Conservation (phyloP, 208 protist species). For the Trypanosoma avium region DNA sequence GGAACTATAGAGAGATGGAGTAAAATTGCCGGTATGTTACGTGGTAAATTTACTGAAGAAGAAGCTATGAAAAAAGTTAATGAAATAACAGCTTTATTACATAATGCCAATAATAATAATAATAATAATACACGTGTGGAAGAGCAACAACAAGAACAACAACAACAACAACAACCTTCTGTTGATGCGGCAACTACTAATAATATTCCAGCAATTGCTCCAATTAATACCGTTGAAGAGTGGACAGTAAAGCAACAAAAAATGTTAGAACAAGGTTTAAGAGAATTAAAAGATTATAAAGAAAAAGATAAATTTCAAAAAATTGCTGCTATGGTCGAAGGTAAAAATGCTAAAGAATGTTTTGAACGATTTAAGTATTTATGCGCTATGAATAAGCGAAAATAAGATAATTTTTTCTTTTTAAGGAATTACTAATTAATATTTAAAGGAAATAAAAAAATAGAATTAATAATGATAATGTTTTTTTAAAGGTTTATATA, state of each 20-base stretch:
- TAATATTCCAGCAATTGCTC: no score
- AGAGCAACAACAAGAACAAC: slow-evolving; percentile 11
- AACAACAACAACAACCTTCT: slow-evolving; percentile 11
- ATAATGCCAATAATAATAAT: slow-evolving; percentile 28
- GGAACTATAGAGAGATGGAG: slow-evolving; percentile 92
- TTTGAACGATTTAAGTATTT: slow-evolving; percentile 96
- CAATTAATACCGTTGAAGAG: slow-evolving; percentile 50
- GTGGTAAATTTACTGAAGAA: slow-evolving; percentile 79
- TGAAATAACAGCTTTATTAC: slow-evolving; percentile 71
- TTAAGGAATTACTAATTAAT: no score
- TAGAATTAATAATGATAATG: not conserved
- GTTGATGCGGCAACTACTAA: slow-evolving; percentile 2
- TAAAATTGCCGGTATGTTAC: slow-evolving; percentile 78
- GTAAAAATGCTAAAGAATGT: slow-evolving; percentile 96
- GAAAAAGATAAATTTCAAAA: slow-evolving; percentile 96
- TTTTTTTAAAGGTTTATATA: no score
- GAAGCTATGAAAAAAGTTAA: slow-evolving; percentile 93
- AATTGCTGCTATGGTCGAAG: slow-evolving; percentile 91
- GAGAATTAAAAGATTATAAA: slow-evolving; percentile 92
- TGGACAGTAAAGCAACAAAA: slow-evolving; percentile 96
- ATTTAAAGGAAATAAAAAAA: slow-evolving; percentile 3
- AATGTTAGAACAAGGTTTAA: slow-evolving; percentile 91
- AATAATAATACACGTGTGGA: slow-evolving; percentile 10
- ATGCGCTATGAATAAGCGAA: slow-evolving; percentile 89
- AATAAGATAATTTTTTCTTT: no score